Evolutionary conservation across 2,329 filamentous ascomycete genomes (phyloP).

Genomic region (Cladobotryum mycophilum): DNA sequence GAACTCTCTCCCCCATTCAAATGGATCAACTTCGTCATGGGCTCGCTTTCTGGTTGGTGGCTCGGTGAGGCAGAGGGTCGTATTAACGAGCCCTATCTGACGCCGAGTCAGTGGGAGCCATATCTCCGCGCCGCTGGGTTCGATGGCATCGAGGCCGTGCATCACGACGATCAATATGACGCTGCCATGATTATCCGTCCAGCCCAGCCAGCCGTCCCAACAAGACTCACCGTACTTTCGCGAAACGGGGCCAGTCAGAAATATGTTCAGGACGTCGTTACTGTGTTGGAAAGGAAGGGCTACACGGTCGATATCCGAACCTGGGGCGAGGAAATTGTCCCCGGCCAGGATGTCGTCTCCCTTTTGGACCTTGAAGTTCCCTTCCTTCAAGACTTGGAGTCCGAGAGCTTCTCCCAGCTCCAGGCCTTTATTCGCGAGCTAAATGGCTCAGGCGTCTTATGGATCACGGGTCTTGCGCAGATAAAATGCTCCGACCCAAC

Average conservation of each 20-base stretch:
- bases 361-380: slow-evolving; percentile 7
- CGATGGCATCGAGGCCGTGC: background rate
- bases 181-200: background rate
- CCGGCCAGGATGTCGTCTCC: slow-evolving; percentile 5
- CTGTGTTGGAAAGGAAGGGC: background rate
- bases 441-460: slow-evolving; percentile 13
- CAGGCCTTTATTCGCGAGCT: background rate
- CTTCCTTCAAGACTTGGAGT: too few species aligned
- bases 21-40: background rate
- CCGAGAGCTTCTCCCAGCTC: too few species aligned
- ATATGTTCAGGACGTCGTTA: background rate
- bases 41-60: background rate
- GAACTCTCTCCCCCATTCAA: background rate
- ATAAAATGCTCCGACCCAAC: background rate
- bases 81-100: slow-evolving; percentile 20
- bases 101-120: slow-evolving; percentile 19
- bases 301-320: background rate
- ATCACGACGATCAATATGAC: background rate
- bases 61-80: slow-evolving; percentile 10
- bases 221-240: background rate
- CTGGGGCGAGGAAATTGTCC: background rate
- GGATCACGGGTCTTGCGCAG: slow-evolving; percentile 13
- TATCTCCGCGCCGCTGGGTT: slow-evolving; percentile 23
- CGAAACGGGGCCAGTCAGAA: background rate
- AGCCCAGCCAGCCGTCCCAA: background rate